phyloP scores from a whole-genome alignment of 495 filamentous ascomycete species.

The Penicillium arizonense region DNA sequence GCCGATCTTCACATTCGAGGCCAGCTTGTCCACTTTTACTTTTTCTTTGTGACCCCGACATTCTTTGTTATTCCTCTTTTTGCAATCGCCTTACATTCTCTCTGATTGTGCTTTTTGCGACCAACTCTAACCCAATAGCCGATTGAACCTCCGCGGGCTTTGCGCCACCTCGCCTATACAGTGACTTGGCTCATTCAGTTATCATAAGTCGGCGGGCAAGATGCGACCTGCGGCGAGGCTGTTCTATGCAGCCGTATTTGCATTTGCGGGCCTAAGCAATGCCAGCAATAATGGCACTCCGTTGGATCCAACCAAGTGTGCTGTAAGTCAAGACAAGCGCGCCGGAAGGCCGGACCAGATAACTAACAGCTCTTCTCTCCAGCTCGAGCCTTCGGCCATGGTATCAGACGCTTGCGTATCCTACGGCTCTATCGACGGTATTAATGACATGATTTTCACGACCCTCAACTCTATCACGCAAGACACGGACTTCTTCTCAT shows the following conservation, averaged over 20 bases:
- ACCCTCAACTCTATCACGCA: conserved; percentile 77
- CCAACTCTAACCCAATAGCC: not conserved
- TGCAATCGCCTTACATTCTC: not conserved
- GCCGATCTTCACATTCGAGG: conserved; percentile 13
- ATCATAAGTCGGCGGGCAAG: conserved; percentile 11
- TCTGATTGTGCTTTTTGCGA: not conserved
- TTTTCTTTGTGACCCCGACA: conserved; percentile 1
- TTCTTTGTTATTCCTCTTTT: not conserved
- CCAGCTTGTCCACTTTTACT: conserved; percentile 26
- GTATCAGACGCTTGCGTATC: conserved; percentile 91
- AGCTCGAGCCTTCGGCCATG: conserved; percentile 63
- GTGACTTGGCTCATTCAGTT: not conserved
- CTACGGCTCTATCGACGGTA: conserved; percentile 79
- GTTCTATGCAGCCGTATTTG: conserved; percentile 77
- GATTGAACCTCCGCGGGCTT: not conserved
- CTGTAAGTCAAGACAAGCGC: conserved; percentile 49
- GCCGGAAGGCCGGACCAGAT: not conserved
- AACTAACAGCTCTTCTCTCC: conserved; percentile 12
- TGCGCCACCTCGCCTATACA: conserved; percentile 19
- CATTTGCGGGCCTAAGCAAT: conserved; percentile 58
- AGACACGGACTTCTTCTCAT: conserved; percentile 94
- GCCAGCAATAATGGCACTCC: conserved; percentile 37
- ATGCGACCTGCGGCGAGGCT: conserved; percentile 68
- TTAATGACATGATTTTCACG: conserved; percentile 79
- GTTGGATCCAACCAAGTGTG: conserved; percentile 54